These are phyloP conservation scores for Taiwanofungus camphoratus DNA, from an alignment of 1,284 basidiomycete genomes.

Conservation along the genomic window DNA sequence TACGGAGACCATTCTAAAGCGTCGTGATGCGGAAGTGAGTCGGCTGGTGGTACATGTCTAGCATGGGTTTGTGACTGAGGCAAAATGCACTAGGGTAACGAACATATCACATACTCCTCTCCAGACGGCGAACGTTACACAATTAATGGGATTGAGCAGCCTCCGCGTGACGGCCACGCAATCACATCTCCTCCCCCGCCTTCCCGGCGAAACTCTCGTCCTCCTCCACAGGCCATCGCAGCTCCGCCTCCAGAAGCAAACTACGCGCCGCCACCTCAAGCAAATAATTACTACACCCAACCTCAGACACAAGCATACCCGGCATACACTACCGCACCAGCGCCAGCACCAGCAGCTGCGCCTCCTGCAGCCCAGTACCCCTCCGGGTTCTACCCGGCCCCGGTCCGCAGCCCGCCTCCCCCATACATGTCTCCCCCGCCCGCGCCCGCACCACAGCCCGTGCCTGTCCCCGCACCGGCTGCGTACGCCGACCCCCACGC, in stretches of 20 bases:
- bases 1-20: constrained; percentile 52
- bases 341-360: background rate
- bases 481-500: constrained; percentile 11
- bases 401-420: too few relatives aligned
- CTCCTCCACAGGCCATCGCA: background rate
- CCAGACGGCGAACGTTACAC: constrained; percentile 61
- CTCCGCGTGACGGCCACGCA: constrained; percentile 2
- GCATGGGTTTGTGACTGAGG: constrained; percentile 4
- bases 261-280: constrained; percentile 5
- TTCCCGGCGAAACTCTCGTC: background rate
- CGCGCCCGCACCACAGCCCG: constrained; percentile 15
- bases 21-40: constrained; percentile 50
- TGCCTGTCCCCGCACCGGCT: constrained; percentile 17
- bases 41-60: constrained; percentile 5
- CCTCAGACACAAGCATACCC: constrained; percentile 2
- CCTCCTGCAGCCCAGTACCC: too few relatives aligned
- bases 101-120: constrained; percentile 57
- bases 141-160: constrained; percentile 67
- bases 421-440: constrained; percentile 3
- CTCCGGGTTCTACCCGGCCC: too few relatives aligned
- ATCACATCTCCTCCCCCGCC: constrained; percentile 4
- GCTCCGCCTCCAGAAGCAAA: constrained; percentile 1
- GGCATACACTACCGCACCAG: background rate
- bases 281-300: constrained; percentile 8
- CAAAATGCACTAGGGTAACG: constrained; percentile 51